These are phyloP conservation scores for Thraustochytrium striatum DNA, from an alignment of 352 stramenopile genomes.

Conservation along the genomic window DNA sequence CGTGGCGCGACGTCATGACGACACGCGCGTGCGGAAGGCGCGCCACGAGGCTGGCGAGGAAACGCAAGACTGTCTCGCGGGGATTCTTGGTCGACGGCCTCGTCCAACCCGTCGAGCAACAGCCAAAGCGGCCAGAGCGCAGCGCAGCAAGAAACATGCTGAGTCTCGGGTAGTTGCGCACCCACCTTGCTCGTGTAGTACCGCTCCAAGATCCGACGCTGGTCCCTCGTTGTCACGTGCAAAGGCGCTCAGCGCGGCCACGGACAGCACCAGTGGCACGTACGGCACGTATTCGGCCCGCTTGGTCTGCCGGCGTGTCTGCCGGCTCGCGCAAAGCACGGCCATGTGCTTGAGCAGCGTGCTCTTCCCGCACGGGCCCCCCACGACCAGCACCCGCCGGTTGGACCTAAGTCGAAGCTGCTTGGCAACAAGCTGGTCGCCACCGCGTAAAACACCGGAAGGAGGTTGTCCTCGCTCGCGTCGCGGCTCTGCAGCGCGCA, in stretches of 20 bases:
- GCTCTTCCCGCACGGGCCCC: constrained; percentile 24
- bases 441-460: constrained; percentile 11
- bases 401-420: constrained; percentile 2
- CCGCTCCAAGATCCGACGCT: not conserved
- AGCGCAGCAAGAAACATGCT: not conserved
- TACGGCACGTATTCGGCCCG: not conserved
- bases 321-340: constrained; percentile 12
- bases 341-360: constrained; percentile 37
- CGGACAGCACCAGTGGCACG: constrained; percentile 21
- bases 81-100: not conserved
- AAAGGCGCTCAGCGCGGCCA: not conserved
- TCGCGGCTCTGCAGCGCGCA: not conserved
- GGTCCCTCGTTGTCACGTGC: not conserved
- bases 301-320: not conserved
- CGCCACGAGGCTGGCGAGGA: not conserved
- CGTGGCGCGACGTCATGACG: not conserved
- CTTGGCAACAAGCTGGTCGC: not conserved
- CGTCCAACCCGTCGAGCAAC: constrained; percentile 17
- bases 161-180: not conserved
- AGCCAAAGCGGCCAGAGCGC: not conserved
- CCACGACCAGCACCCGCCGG: not conserved
- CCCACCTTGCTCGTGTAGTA: not conserved
- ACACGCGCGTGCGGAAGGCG: not conserved
- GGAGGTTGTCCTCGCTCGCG: not conserved
- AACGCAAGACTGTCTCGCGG: not conserved